A percentile compares a stretch with the other conserved stretches of the same genome.
phyloP scores from a whole-genome alignment of 2,329 filamentous ascomycete species.

The Venturia aucupariae region DNA sequence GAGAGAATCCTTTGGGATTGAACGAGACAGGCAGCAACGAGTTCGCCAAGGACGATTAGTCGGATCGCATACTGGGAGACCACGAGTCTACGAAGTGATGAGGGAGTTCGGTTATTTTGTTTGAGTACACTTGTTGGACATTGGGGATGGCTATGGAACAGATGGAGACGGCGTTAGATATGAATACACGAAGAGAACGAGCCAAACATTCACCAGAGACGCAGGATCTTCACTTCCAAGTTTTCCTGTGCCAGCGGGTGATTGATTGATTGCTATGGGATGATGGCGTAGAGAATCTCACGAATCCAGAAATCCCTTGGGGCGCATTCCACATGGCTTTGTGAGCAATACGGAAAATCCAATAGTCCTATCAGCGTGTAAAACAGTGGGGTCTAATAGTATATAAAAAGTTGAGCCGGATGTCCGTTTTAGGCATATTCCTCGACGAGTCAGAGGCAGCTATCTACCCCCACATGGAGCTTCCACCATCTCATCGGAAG shows the following conservation, averaged over 20 bases:
- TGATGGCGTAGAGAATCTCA: no score
- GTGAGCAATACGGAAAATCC: no score
- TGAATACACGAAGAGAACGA: background rate
- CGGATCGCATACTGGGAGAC: background rate
- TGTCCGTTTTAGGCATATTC: background rate
- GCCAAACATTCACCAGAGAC: no score
- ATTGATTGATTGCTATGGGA: no score
- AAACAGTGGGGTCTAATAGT: no score
- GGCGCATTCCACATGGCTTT: no score
- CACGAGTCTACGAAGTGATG: background rate
- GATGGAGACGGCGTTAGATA: background rate
- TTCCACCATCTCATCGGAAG: background rate
- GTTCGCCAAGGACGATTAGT: conserved; percentile 23
- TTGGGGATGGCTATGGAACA: background rate
- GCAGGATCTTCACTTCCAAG: no score
- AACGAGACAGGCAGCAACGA: conserved; percentile 30
- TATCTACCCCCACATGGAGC: background rate
- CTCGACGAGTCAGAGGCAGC: background rate
- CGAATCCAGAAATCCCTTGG: no score
- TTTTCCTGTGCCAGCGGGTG: no score
- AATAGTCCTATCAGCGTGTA: no score
- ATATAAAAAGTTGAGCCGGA: no score
- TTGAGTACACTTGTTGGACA: background rate
- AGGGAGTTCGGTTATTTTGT: background rate
- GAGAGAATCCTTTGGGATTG: conserved; percentile 31